These are phyloP conservation scores for Sphagnum fallax DNA, from an alignment of 228 moss, liverwort and hornwort species.

Conservation along the genomic window DNA sequence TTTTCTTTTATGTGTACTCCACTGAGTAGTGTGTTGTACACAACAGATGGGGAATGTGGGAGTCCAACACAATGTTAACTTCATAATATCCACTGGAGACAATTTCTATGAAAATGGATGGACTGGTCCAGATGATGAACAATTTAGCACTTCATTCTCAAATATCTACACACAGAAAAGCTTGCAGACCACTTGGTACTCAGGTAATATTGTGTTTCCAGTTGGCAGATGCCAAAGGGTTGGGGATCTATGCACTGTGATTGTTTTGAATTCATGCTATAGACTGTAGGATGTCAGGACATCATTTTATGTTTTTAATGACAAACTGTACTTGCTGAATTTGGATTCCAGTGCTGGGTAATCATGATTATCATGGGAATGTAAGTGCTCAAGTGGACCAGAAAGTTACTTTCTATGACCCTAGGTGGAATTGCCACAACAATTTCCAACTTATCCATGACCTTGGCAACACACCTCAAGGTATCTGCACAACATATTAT, in stretches of 20 bases:
- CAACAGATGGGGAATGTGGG: conserved; percentile 83
- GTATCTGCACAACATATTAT: not conserved
- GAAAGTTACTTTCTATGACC: conserved; percentile 35
- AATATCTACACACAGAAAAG: conserved; percentile 59
- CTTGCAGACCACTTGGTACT: conserved; percentile 84
- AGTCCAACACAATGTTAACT: conserved; percentile 20
- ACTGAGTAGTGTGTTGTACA: no score
- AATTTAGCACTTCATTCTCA: conserved; percentile 64
- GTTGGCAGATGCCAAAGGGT: no score
- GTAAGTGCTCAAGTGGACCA: conserved; percentile 57
- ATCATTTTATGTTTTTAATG: not conserved
- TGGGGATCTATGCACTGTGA: no score
- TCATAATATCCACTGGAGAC: conserved; percentile 77
- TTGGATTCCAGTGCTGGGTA: conserved; percentile 53
- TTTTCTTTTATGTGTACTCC: no score
- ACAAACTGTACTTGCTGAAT: not conserved
- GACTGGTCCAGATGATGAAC: conserved; percentile 38
- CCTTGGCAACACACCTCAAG: not conserved
- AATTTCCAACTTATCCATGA: conserved; percentile 49
- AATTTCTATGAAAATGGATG: conserved; percentile 82
- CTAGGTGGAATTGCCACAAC: conserved; percentile 63
- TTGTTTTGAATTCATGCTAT: not conserved
- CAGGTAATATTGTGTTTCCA: conserved; percentile 36
- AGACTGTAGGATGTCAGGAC: not conserved
- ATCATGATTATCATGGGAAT: conserved; percentile 77